These are phyloP conservation scores for Cinnamomum micranthum DNA, from an alignment of 164 flowering plant genomes.

Conservation along the genomic window DNA sequence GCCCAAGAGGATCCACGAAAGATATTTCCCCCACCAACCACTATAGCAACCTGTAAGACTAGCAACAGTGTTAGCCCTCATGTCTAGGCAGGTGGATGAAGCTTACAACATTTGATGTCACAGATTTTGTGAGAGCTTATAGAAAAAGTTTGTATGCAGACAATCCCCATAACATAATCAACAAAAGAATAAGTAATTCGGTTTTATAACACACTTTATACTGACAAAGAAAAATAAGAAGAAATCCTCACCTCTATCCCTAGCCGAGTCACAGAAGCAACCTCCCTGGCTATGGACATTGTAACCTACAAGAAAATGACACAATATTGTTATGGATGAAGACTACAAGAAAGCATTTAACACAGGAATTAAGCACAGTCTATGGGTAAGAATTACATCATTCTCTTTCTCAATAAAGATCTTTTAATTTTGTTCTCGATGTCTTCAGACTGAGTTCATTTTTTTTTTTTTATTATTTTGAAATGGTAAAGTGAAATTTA, in stretches of 20 bases:
- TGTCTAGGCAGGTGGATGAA: background rate
- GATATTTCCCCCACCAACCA: constrained; percentile 98
- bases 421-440: too few species aligned
- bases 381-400: background rate
- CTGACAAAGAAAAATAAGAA: background rate
- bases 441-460: too few species aligned
- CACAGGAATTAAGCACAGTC: background rate
- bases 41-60: constrained; percentile 79
- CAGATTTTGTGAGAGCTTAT: background rate
- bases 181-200: constrained; percentile 1
- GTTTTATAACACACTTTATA: background rate
- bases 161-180: background rate
- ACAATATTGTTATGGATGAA: background rate
- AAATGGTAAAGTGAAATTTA: too few species aligned
- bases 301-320: constrained; percentile 47
- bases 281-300: constrained; percentile 96
- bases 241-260: constrained; percentile 67
- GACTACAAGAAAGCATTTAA: background rate
- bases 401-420: background rate
- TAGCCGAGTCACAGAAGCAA: constrained; percentile 86
- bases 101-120: background rate
- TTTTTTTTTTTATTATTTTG: too few species aligned
- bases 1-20: constrained; percentile 96
- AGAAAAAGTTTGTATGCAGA: too few species aligned
- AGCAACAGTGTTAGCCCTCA: background rate